Conservation (phyloP, 345 rosid species). For the Hibiscus trionum region DNA sequence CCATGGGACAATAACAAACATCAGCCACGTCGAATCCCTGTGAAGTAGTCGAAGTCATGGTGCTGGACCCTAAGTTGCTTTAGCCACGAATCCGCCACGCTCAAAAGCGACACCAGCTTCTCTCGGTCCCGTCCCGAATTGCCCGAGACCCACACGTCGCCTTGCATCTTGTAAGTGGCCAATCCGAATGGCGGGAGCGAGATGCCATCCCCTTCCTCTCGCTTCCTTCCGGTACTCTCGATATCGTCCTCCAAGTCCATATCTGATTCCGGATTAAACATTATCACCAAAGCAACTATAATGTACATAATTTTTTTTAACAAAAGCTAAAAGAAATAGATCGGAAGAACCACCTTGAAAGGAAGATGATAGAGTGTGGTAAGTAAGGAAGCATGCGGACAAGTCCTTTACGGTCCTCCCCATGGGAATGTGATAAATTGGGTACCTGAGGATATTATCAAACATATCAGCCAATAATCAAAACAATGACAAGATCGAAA, state of each 20-base stretch:
- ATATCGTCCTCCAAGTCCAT: neutral
- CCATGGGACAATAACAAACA: neutral
- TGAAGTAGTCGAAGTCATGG: constrained; percentile 91
- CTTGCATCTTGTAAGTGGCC: constrained; percentile 61
- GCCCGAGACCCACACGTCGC: constrained; percentile 43
- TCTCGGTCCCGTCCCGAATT: constrained; percentile 69
- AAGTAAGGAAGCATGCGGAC: neutral
- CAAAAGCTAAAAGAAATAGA: neutral
- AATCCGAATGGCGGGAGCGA: constrained; percentile 35
- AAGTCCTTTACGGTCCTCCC: neutral
- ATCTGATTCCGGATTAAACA: neutral
- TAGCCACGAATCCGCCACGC: constrained; percentile 98
- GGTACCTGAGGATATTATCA: neutral
- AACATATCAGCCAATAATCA: neutral
- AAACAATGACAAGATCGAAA: neutral
- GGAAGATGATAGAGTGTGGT: neutral
- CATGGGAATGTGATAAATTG: neutral
- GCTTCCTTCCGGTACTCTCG: neutral
- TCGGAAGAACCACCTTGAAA: neutral
- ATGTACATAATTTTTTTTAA: neutral
- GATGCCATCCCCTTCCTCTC: neutral
- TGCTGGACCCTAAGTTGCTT: constrained; percentile 94
- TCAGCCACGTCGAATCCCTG: constrained; percentile 60
- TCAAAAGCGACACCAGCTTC: constrained; percentile 63
- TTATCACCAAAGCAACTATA: neutral